Conservation (phyloP, 73 alveolate genomes). For the Tetrahymena elliotti region DNA sequence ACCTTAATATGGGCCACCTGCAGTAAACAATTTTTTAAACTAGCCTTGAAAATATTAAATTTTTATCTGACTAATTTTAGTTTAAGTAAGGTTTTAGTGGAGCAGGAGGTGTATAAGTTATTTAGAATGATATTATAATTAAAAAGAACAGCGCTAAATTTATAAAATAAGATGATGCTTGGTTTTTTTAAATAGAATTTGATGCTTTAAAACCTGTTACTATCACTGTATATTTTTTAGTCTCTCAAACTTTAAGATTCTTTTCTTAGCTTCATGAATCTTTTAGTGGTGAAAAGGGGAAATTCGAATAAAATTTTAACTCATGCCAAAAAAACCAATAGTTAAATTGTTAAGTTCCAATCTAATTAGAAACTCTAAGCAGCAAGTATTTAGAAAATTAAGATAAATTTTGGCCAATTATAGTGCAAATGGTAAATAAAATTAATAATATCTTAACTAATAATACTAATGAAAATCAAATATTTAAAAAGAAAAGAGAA, state of each 20-base stretch:
- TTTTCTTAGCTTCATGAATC: not conserved
- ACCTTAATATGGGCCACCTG: not conserved
- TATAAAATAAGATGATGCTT: not conserved
- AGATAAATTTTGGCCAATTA: not conserved
- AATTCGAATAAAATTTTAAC: not conserved
- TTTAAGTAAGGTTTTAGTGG: not conserved
- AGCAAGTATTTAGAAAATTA: not conserved
- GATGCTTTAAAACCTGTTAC: not conserved
- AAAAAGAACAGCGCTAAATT: not conserved
- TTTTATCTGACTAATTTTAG: too few relatives aligned
- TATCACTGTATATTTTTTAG: not conserved
- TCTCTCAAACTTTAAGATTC: not conserved
- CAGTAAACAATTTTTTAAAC: not conserved
- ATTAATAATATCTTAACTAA: not conserved
- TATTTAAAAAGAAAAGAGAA: not conserved
- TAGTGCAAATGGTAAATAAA: not conserved
- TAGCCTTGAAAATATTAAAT: too few relatives aligned
- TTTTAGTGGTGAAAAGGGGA: not conserved
- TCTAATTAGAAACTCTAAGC: not conserved
- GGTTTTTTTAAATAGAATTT: not conserved
- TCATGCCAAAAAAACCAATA: not conserved
- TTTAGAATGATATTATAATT: not conserved
- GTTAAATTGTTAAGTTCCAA: not conserved
- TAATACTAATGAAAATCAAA: not conserved
- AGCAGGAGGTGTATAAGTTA: not conserved